Base-by-base conservation (phyloP, 2,329 filamentous ascomycete species). In the Bipolaris zeicola region DNA sequence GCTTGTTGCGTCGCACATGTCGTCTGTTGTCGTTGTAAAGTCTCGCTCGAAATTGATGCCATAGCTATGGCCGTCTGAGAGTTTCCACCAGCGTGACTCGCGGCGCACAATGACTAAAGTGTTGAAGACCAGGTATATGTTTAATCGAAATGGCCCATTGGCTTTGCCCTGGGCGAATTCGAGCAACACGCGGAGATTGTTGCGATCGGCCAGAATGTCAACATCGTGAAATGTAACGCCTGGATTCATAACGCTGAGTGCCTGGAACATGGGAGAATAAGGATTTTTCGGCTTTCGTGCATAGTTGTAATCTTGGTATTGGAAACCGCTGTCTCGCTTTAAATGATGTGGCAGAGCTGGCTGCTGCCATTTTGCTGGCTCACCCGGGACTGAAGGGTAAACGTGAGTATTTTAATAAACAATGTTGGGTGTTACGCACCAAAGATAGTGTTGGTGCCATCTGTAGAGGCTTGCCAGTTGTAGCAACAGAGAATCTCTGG, bases 201-300 rank as follows among this genome's bases (percentile, higher is more conserved):
- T 73, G 2, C 70, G 66, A 22, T 73, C 69, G 5, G 66, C 67
- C 16, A 73, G 55, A 3, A 73, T 51, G 26, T 72, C 70, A 22
- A 70, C 42, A 26, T 67, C 50, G 16, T 55, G 59, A 42, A 72
- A 64, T 5, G 58, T 46, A 41, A 56, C 67, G 10, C 54, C 39
- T 3, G 68, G 63, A 10, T 66, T 67, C 65, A 71, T 68, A 16
- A 62, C 39, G 7, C 46, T 53, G 20, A 72, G 52, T 22, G 69
- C 69, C 7, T 63, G 55, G 44, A 71, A 72, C 59, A 71, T 62
- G 8, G 69, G 61, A 4, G 61, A 55, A 46, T 65, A 73, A 1
- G 70, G 68, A n/a, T 65, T 54, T 7, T 45, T 47, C 2, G 67
- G 64, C 22, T 69, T 62, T 7, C 69, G 65, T 6, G 60, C 66